phyloP scores from a whole-genome alignment of 176 grass and related monocot species.

The Triticum aestivum region IWGSC_CS_RefSeq_v2.1 NC_057796.1:468989033-468989532 shows the following conservation, averaged over 20 bases:
- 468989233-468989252: constrained; percentile 41
- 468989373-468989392: not conserved
- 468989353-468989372: not conserved
- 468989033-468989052: not conserved
- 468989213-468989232: constrained; percentile 37
- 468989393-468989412: not conserved
- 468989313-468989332: constrained; percentile 19
- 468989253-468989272: constrained; percentile 35
- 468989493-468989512: not conserved
- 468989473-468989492: not conserved
- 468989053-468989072: not conserved
- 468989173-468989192: constrained; percentile 34
- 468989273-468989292: not conserved
- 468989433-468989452: not conserved
- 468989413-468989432: not conserved
- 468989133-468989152: constrained; percentile 25
- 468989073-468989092: not conserved
- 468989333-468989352: not conserved
- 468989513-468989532: not conserved
- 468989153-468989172: not conserved
- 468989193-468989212: not conserved
- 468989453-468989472: too few species aligned
- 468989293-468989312: constrained; percentile 33
- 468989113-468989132: constrained; percentile 40
- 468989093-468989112: not conserved